A percentile compares a stretch with the other conserved stretches of the same genome.
Conservation (phyloP, 2,329 filamentous ascomycete species). For the Ophiostoma perfectum region DNA sequence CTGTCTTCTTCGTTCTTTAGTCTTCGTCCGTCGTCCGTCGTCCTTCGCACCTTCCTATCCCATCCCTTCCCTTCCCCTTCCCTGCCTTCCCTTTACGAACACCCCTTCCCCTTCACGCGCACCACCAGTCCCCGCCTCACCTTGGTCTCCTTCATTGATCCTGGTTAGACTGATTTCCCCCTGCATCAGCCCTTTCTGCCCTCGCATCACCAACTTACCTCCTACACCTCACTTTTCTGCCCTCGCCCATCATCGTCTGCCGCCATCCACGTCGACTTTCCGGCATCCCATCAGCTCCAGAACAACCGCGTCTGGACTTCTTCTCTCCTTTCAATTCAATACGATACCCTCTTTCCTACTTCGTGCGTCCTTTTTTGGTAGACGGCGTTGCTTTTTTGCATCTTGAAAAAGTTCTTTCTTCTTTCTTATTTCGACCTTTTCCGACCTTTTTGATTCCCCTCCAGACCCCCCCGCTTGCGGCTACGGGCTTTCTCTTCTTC, state of each 20-base stretch:
- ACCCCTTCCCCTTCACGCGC: slow-evolving; percentile 1
- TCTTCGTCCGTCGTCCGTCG: too few relatives aligned
- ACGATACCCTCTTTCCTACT: slow-evolving; percentile 11
- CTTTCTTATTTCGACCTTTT: background rate
- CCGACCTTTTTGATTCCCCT: slow-evolving; percentile 14
- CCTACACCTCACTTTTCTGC: slow-evolving; percentile 9
- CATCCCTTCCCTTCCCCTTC: background rate
- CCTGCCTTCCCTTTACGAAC: background rate
- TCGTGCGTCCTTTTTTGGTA: slow-evolving; percentile 14
- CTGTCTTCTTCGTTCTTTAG: too few relatives aligned
- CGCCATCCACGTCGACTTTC: background rate
- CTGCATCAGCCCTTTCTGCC: slow-evolving; percentile 14
- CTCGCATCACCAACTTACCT: slow-evolving; percentile 7
- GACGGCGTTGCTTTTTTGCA: slow-evolving; percentile 12
- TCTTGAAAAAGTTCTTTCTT: slow-evolving; percentile 5
- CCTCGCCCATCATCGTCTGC: background rate
- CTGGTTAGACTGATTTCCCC: slow-evolving; percentile 5
- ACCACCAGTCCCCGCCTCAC: background rate
- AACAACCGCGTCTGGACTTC: background rate
- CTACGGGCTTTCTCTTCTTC: slow-evolving; percentile 9
- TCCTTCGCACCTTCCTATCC: slow-evolving; percentile 1
- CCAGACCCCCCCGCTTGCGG: background rate
- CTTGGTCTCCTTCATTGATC: background rate
- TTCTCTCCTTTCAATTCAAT: slow-evolving; percentile 3
- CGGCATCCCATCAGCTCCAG: background rate